phyloP scores from a whole-genome alignment of 1,284 basidiomycete species.

The Cryptococcus maquisensis region DNA sequence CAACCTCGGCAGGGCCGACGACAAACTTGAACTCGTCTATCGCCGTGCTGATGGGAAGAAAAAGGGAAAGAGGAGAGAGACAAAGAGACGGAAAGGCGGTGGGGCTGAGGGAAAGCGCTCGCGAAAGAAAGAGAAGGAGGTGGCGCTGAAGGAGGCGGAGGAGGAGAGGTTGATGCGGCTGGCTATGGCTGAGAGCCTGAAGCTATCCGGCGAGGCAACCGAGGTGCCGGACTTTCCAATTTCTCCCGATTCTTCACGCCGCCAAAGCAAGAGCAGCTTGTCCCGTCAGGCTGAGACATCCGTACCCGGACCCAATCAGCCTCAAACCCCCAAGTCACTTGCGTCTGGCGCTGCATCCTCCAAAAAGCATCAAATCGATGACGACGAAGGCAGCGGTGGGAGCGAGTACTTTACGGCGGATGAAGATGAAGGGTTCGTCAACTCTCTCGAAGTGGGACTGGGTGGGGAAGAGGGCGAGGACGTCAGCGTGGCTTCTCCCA shows the following conservation, averaged over 20 bases:
- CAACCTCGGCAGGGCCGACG: slow-evolving; percentile 28
- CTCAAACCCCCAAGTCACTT: background rate
- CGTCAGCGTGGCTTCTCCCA: background rate
- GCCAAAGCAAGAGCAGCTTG: no score
- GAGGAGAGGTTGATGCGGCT: slow-evolving; percentile 25
- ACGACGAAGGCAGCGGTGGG: background rate
- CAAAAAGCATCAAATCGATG: background rate
- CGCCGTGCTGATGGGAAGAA: slow-evolving; percentile 33
- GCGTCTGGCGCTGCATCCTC: no score
- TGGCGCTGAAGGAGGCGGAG: background rate
- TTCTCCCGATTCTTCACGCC: no score
- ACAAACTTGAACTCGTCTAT: slow-evolving; percentile 47
- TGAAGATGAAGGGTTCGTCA: background rate
- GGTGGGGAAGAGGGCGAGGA: background rate
- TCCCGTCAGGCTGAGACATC: no score
- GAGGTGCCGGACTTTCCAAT: no score
- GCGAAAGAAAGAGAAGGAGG: background rate
- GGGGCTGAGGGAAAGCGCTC: no score
- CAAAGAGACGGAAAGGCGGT: slow-evolving; percentile 6
- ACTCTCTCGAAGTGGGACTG: background rate
- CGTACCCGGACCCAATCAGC: background rate
- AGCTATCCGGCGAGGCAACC: no score
- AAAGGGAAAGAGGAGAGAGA: slow-evolving; percentile 14
- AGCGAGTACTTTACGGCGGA: background rate
- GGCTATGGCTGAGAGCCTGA: slow-evolving; percentile 22